phyloP scores from a whole-genome alignment of 176 grass and related monocot genomes.

The Poa pratensis region DNA sequence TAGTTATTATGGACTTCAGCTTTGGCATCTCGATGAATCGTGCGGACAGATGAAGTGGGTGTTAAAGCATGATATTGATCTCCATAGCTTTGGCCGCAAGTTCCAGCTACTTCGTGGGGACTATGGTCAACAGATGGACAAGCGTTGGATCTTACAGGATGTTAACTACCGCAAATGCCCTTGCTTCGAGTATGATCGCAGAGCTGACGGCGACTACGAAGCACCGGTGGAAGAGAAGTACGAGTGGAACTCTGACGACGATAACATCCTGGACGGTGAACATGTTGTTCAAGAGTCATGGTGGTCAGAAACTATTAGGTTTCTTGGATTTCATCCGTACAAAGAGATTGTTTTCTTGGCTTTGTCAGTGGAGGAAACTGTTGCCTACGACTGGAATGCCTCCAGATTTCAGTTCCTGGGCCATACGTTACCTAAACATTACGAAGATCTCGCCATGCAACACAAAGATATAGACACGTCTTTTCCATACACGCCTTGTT shows the following conservation, averaged over 20 bases:
- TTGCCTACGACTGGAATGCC: not conserved
- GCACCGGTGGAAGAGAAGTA: not conserved
- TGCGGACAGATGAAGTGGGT: not conserved
- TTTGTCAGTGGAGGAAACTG: not conserved
- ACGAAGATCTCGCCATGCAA: not conserved
- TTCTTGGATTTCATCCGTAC: conserved; percentile 30
- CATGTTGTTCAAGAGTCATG: not conserved
- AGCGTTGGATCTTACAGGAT: conserved; percentile 4
- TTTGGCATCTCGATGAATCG: not conserved
- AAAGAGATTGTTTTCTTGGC: not conserved
- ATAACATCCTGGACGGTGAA: not conserved
- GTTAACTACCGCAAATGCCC: not conserved
- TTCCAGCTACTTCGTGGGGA: not conserved
- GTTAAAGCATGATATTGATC: not conserved
- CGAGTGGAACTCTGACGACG: conserved; percentile 25
- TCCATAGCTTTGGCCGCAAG: not conserved
- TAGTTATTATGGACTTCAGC: not conserved
- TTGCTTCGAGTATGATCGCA: not conserved
- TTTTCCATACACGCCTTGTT: conserved; percentile 30
- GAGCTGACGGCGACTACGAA: not conserved
- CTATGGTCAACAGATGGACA: not conserved
- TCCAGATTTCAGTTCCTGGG: conserved; percentile 16
- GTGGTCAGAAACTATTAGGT: accelerated
- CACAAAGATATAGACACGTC: not conserved
- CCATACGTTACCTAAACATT: not conserved